Percentiles rank a stretch among this genome's conserved stretches.
phyloP scores from a whole-genome alignment of 75 land plant species.

The Selaginella tamariscina region DNA sequence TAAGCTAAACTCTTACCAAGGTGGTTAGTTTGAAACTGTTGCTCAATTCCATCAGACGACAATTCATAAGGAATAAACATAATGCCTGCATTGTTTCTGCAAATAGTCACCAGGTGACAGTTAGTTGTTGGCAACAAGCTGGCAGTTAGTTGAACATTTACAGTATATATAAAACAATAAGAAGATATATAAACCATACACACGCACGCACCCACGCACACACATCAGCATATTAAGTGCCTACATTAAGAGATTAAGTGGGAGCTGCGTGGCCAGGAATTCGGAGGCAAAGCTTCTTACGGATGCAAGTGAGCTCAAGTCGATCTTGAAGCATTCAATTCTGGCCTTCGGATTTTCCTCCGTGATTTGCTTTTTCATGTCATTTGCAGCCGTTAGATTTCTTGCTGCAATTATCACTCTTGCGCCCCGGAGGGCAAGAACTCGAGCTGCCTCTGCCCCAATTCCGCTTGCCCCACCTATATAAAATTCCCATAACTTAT shows the following conservation, averaged over 20 bases:
- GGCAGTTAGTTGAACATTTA: not conserved
- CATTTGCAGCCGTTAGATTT: constrained; percentile 35
- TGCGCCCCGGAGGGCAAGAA: constrained; percentile 59
- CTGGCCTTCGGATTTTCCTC: constrained; percentile 34
- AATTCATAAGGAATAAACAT: not conserved
- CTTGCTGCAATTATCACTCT: constrained; percentile 57
- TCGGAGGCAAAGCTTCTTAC: constrained; percentile 50
- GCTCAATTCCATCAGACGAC: not conserved
- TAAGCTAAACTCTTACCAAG: not conserved
- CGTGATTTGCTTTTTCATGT: constrained; percentile 34
- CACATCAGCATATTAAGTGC: too few relatives aligned
- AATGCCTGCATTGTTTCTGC: not conserved
- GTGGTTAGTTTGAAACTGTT: not conserved
- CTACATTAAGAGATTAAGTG: constrained; percentile 63
- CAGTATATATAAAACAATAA: not conserved
- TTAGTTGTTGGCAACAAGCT: too few relatives aligned
- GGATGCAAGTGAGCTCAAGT: constrained; percentile 51
- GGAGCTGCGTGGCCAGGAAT: constrained; percentile 34
- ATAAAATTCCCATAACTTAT: not conserved
- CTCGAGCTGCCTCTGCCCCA: constrained; percentile 62
- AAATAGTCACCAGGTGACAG: too few relatives aligned
- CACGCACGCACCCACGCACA: too few relatives aligned
- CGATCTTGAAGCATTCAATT: constrained; percentile 53
- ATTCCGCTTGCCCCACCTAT: constrained; percentile 69
- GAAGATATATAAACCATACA: not conserved